A percentile compares a stretch with the other conserved stretches of the same genome.
Conservation (phyloP, 106 monocot genomes). For the Dendrobium catenatum region DNA sequence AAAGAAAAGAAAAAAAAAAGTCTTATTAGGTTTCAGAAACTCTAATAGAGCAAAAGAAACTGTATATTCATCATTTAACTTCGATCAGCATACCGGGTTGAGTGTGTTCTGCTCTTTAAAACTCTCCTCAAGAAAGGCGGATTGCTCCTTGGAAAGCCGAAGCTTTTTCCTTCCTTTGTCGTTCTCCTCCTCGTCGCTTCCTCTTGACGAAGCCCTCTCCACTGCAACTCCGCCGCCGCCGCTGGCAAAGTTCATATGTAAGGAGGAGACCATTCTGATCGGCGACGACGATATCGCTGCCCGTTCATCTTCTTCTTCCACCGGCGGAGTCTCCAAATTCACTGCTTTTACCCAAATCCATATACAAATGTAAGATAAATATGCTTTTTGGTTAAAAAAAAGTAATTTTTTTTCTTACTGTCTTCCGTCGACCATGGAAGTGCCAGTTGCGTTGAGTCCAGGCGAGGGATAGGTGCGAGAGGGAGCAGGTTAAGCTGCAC, state of each 20-base stretch:
- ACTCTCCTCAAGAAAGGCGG: conserved; percentile 43
- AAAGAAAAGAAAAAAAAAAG: background rate
- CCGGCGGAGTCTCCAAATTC: conserved; percentile 3
- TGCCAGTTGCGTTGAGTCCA: background rate
- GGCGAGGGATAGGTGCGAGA: background rate
- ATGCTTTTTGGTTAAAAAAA: background rate
- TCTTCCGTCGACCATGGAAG: conserved; percentile 2
- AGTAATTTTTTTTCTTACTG: background rate
- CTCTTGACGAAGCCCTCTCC: background rate
- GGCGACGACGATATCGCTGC: conserved; percentile 3
- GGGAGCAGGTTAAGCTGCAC: conserved; percentile 14
- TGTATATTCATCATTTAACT: too few species aligned
- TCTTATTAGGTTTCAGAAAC: background rate
- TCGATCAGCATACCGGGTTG: conserved; percentile 43
- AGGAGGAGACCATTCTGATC: conserved; percentile 6
- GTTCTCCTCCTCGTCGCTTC: conserved; percentile 30
- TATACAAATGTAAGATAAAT: background rate
- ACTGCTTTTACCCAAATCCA: background rate
- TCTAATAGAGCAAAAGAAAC: background rate
- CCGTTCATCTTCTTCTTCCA: conserved; percentile 6
- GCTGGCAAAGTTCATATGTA: conserved; percentile 15
- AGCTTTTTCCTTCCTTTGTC: conserved; percentile 54
- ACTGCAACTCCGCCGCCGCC: background rate
- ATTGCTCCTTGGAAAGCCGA: conserved; percentile 80
- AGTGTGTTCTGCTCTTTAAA: conserved; percentile 49